Evolutionary conservation across 176 grass and related monocot genomes (phyloP).

Genomic region (Miscanthus lutarioriparius): DNA sequence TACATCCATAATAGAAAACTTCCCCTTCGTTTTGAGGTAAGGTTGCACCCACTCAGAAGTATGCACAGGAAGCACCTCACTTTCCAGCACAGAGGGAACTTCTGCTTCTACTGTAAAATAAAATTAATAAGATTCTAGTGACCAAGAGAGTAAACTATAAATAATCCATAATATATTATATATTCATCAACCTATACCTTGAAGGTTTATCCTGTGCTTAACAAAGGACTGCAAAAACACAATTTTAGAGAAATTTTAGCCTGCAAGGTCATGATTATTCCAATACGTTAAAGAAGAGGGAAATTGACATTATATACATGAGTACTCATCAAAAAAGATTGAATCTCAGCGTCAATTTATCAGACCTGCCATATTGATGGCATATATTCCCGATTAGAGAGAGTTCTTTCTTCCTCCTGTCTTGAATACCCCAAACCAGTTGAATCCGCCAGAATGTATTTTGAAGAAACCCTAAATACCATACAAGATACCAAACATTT

Average conservation of each 20-base stretch:
- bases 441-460: constrained; percentile 32
- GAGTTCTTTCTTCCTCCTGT: constrained; percentile 40
- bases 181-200: constrained; percentile 58
- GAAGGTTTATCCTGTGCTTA: constrained; percentile 74
- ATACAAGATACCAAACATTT: constrained; percentile 9
- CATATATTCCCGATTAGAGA: constrained; percentile 70
- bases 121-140: constrained; percentile 1
- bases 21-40: constrained; percentile 62
- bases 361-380: constrained; percentile 75
- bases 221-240: constrained; percentile 77
- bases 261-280: neutral
- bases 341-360: constrained; percentile 4
- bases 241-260: constrained; percentile 27
- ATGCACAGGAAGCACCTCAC: constrained; percentile 30
- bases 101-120: constrained; percentile 48
- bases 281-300: neutral
- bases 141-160: neutral
- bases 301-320: constrained; percentile 7
- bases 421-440: constrained; percentile 36
- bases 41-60: constrained; percentile 79
- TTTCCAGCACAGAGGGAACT: constrained; percentile 26
- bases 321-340: constrained; percentile 7
- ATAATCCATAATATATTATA: neutral
- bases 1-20: constrained; percentile 76
- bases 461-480: constrained; percentile 44